Conservation (phyloP, 2,329 filamentous ascomycete species). For the Triangularia verruculosa region DNA sequence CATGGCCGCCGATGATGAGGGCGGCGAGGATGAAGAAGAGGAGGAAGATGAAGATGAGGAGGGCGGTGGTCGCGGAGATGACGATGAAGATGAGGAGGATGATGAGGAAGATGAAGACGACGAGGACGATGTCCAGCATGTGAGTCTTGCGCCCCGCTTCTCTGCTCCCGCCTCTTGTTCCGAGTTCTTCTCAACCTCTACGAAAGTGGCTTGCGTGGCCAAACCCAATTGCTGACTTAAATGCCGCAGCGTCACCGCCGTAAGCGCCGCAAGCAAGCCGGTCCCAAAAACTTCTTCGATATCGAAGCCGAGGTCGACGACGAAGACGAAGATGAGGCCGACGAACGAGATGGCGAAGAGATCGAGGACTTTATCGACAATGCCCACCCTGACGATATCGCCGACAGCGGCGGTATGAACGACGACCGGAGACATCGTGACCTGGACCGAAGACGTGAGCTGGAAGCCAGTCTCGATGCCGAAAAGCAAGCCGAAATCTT, state of each 20-base stretch:
- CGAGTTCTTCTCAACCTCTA: not conserved
- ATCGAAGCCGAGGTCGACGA: slow-evolving; percentile 98
- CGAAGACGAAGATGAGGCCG: slow-evolving; percentile 82
- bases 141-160: slow-evolving; percentile 33
- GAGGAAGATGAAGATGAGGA: slow-evolving; percentile 36
- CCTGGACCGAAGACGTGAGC: slow-evolving; percentile 86
- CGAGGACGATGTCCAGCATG: slow-evolving; percentile 66
- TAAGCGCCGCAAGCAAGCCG: slow-evolving; percentile 67
- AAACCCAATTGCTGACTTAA: slow-evolving; percentile 19
- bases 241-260: slow-evolving; percentile 59
- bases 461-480: slow-evolving; percentile 83
- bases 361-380: slow-evolving; percentile 83
- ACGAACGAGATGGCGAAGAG: slow-evolving; percentile 83
- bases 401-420: slow-evolving; percentile 73
- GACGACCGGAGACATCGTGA: slow-evolving; percentile 93
- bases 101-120: slow-evolving; percentile 64
- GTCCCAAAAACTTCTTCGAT: slow-evolving; percentile 88
- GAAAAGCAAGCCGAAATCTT: slow-evolving; percentile 88
- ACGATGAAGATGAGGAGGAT: slow-evolving; percentile 51
- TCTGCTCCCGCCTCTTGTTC: not conserved
- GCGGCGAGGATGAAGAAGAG: slow-evolving; percentile 33
- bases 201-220: not conserved
- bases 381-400: slow-evolving; percentile 85
- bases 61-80: slow-evolving; percentile 37
- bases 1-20: slow-evolving; percentile 36